Percentiles rank a stretch among this genome's conserved stretches.
Evolutionary conservation across 805 yeast genomes (phyloP).

Genomic region (Candida gorgasii): DNA sequence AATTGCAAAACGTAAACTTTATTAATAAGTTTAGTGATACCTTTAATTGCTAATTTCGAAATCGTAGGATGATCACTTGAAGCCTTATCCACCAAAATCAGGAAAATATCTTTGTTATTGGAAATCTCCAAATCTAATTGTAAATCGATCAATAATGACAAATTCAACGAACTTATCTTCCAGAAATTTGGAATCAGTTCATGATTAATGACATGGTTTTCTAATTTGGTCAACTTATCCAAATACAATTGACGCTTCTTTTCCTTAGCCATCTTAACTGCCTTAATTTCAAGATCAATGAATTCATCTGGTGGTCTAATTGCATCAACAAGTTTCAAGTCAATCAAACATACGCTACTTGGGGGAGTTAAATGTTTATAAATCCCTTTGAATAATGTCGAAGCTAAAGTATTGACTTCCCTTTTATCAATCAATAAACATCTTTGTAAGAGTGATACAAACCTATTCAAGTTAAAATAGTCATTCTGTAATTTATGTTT

Average conservation of each 20-base stretch:
- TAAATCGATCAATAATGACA: constrained; percentile 51
- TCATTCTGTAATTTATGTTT: constrained; percentile 60
- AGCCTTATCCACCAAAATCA: constrained; percentile 47
- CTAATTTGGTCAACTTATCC: constrained; percentile 43
- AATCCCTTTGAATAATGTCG: constrained; percentile 45
- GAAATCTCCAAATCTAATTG: constrained; percentile 56
- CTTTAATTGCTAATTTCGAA: constrained; percentile 58
- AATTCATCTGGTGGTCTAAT: constrained; percentile 64
- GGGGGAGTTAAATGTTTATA: constrained; percentile 32
- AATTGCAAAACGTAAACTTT: constrained; percentile 47
- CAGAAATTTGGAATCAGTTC: constrained; percentile 48
- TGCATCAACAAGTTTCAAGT: constrained; percentile 39
- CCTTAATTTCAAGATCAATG: constrained; percentile 57
- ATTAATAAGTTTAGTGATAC: constrained; percentile 54
- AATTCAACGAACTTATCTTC: constrained; percentile 52
- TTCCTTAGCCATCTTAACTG: constrained; percentile 63
- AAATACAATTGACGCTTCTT: constrained; percentile 49
- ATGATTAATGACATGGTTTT: constrained; percentile 29
- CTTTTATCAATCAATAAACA: constrained; percentile 59
- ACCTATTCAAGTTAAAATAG: constrained; percentile 48
- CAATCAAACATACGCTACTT: constrained; percentile 49
- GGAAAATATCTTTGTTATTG: constrained; percentile 40
- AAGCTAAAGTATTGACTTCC: constrained; percentile 56
- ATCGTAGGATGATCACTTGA: constrained; percentile 69
- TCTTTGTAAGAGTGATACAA: constrained; percentile 49